These are phyloP conservation scores for Scytalidium sp. DNA, from an alignment of 2,329 filamentous ascomycete species.

Conservation along the genomic window DNA sequence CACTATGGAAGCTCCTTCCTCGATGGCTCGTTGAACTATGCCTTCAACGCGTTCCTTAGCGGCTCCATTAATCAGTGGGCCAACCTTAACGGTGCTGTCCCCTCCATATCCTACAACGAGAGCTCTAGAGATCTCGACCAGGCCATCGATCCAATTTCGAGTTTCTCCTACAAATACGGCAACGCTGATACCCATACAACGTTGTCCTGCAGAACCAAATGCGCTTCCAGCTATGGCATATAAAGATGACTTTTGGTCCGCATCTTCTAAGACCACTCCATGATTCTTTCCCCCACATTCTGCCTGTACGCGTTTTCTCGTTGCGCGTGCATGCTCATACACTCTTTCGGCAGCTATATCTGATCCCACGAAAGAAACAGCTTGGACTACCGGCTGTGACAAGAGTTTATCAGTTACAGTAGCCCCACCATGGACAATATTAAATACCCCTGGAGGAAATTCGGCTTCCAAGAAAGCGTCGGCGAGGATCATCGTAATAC, in stretches of 20 bases:
- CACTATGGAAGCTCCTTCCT: constrained; percentile 5
- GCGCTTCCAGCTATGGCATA: constrained; percentile 2
- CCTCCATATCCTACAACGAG: constrained; percentile 2
- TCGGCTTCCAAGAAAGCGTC: constrained; percentile 3
- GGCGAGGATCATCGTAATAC: neutral
- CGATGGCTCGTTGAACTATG: constrained; percentile 1
- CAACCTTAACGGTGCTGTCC: constrained; percentile 2
- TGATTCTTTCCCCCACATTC: constrained; percentile 6
- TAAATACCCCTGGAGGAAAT: constrained; percentile 17
- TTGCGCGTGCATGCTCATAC: neutral
- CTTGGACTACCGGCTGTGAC: neutral
- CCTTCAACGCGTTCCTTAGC: constrained; percentile 1
- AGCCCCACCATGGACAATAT: constrained; percentile 8
- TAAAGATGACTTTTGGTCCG: constrained; percentile 2
- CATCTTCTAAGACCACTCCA: constrained; percentile 2
- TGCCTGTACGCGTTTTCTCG: constrained; percentile 5
- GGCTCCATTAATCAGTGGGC: constrained; percentile 3
- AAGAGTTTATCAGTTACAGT: constrained; percentile 2
- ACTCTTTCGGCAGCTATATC: constrained; percentile 1
- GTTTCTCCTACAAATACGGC: constrained; percentile 5
- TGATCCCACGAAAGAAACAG: constrained; percentile 6
- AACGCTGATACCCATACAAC: constrained; percentile 6
- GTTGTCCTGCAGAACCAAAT: constrained; percentile 8
- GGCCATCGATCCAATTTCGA: neutral
- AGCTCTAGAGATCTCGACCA: neutral